These are phyloP conservation scores for Papiliotrema laurentii DNA, from an alignment of 1,284 basidiomycete species.

Conservation along the genomic window DNA sequence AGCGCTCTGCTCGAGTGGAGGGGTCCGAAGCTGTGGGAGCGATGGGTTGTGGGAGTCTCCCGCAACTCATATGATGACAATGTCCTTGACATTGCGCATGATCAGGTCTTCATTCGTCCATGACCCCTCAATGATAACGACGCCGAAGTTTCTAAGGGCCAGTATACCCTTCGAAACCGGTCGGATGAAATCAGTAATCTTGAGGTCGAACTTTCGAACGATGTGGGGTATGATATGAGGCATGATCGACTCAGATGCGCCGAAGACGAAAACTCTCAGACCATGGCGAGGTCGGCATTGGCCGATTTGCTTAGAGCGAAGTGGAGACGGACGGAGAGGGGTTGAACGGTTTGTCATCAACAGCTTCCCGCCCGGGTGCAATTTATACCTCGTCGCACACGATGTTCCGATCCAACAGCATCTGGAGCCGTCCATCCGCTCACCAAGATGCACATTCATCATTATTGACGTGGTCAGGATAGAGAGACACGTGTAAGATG, in stretches of 20 bases:
- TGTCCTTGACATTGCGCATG: neutral
- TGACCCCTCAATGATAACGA: neutral
- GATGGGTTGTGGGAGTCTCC: neutral
- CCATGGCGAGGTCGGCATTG: neutral
- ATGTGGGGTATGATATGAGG: neutral
- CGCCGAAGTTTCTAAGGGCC: neutral
- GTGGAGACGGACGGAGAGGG: neutral
- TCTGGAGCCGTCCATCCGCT: neutral
- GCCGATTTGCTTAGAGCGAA: neutral
- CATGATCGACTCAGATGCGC: neutral
- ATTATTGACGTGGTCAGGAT: neutral
- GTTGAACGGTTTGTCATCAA: neutral
- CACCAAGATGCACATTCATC: neutral
- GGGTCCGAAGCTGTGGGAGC: neutral
- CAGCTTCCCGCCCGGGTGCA: neutral
- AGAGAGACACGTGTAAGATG: neutral
- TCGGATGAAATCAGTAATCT: slow-evolving; percentile 1
- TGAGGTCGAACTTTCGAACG: neutral
- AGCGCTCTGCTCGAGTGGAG: neutral
- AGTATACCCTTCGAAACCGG: neutral
- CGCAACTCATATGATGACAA: neutral
- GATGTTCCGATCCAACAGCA: neutral
- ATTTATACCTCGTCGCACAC: neutral
- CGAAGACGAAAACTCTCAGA: slow-evolving; percentile 1
- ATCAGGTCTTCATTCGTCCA: neutral